Conservation (phyloP, 2,329 filamentous ascomycete species). For the Pseudogymnoascus sp. region DNA sequence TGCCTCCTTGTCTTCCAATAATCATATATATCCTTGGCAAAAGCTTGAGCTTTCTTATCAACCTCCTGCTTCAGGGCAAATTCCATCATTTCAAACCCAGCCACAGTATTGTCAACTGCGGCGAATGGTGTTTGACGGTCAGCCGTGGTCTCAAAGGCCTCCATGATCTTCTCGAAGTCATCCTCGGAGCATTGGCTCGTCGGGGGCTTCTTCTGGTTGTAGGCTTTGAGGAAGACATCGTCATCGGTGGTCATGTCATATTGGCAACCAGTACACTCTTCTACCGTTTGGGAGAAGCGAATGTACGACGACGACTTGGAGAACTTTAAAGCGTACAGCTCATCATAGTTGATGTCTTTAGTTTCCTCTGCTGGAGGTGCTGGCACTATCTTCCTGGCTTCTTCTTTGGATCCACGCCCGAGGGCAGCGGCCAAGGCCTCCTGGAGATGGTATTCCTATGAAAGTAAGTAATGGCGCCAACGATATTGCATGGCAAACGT, state of each 20-base stretch:
- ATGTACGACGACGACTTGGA: conserved; percentile 88
- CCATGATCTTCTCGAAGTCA: conserved; percentile 89
- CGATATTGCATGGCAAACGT: not conserved
- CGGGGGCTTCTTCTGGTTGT: conserved; percentile 68
- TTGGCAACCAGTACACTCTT: conserved; percentile 81
- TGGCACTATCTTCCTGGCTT: conserved; percentile 40
- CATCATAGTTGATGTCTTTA: conserved; percentile 69
- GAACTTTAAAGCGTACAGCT: conserved; percentile 72
- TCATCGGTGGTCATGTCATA: conserved; percentile 96
- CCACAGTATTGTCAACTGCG: conserved; percentile 77
- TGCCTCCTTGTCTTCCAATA: conserved; percentile 75
- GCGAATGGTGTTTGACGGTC: conserved; percentile 80
- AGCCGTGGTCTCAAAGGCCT: conserved; percentile 85
- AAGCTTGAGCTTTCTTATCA: conserved; percentile 39
- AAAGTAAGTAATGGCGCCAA: conserved; percentile 13
- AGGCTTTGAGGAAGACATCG: conserved; percentile 70
- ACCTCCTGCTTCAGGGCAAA: conserved; percentile 49
- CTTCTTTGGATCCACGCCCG: conserved; percentile 19
- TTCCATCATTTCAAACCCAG: conserved; percentile 69
- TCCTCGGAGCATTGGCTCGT: conserved; percentile 69
- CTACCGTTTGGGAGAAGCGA: conserved; percentile 94
- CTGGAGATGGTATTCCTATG: conserved; percentile 30
- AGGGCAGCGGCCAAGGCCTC: conserved; percentile 22
- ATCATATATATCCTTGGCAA: conserved; percentile 75
- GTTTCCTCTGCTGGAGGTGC: conserved; percentile 57